phyloP scores from a whole-genome alignment of 805 yeast genomes.

The Ogataea pignaliae region DNA sequence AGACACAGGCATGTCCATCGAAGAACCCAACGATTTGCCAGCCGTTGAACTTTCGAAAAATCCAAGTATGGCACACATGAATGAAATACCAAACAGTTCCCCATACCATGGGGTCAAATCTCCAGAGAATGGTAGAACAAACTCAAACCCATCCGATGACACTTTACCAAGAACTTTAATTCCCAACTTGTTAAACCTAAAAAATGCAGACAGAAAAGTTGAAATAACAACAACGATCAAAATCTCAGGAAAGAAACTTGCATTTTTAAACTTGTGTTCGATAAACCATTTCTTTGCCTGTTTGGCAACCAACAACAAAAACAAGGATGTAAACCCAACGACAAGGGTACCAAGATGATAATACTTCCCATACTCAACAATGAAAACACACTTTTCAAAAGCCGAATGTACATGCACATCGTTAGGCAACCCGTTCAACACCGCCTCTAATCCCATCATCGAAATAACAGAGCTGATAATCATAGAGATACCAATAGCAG shows the following conservation, averaged over 20 bases:
- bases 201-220: slow-evolving; percentile 45
- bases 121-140: slow-evolving; percentile 55
- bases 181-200: slow-evolving; percentile 48
- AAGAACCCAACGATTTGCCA: slow-evolving; percentile 75
- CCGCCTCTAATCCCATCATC: slow-evolving; percentile 59
- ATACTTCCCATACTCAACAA: slow-evolving; percentile 42
- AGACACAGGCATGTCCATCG: slow-evolving; percentile 67
- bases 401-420: slow-evolving; percentile 62
- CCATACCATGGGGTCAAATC: slow-evolving; percentile 44
- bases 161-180: slow-evolving; percentile 71
- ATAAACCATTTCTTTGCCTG: slow-evolving; percentile 35
- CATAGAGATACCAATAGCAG: slow-evolving; percentile 84
- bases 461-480: slow-evolving; percentile 69
- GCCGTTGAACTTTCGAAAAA: slow-evolving; percentile 94
- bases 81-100: slow-evolving; percentile 59
- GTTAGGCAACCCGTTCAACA: slow-evolving; percentile 41
- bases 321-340: slow-evolving; percentile 53
- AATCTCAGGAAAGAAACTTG: slow-evolving; percentile 80
- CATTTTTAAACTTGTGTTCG: slow-evolving; percentile 32
- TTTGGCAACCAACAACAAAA: slow-evolving; percentile 38
- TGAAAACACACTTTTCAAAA: slow-evolving; percentile 58
- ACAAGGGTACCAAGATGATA: slow-evolving; percentile 56
- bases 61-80: slow-evolving; percentile 79
- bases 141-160: slow-evolving; percentile 42
- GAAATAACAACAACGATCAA: slow-evolving; percentile 64